Conservation (phyloP, 306 rosid genomes). For the Fagus sylvatica region DNA sequence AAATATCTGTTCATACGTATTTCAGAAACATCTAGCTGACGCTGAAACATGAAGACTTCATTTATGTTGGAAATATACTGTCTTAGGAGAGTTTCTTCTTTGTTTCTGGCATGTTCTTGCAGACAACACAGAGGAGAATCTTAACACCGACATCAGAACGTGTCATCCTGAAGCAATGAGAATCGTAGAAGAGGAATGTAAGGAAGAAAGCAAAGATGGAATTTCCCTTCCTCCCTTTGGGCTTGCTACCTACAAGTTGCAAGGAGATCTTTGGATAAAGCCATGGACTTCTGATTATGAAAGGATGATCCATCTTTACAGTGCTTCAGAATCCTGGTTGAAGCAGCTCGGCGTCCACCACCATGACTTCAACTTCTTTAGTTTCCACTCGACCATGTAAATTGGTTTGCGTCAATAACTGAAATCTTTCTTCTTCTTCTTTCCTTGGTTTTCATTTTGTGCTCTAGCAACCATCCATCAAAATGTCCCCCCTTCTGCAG, state of each 20-base stretch:
- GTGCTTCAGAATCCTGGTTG: conserved; percentile 82
- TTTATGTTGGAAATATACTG: neutral
- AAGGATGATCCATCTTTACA: conserved; percentile 37
- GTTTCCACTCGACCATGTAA: conserved; percentile 39
- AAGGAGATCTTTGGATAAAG: conserved; percentile 60
- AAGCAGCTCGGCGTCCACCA: conserved; percentile 67
- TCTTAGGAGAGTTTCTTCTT: neutral
- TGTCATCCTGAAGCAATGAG: conserved; percentile 12
- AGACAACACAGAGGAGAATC: conserved; percentile 36
- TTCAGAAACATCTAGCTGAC: neutral
- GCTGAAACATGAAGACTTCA: neutral
- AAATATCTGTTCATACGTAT: neutral
- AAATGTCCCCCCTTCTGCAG: conserved; percentile 22
- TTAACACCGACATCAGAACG: conserved; percentile 9
- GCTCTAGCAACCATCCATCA: conserved; percentile 24
- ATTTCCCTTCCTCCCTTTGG: conserved; percentile 63
- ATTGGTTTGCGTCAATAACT: conserved; percentile 6
- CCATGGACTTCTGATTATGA: conserved; percentile 48
- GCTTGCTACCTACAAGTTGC: conserved; percentile 65
- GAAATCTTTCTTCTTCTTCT: conserved; percentile 7
- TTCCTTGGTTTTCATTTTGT: conserved; percentile 16
- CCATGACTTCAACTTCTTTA: conserved; percentile 81
- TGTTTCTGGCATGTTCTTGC: conserved; percentile 5
- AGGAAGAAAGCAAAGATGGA: conserved; percentile 5
- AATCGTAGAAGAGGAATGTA: conserved; percentile 13